These are phyloP conservation scores for Fusarium nodosum DNA, from an alignment of 2,329 filamentous ascomycete species.

Conservation along the genomic window DNA sequence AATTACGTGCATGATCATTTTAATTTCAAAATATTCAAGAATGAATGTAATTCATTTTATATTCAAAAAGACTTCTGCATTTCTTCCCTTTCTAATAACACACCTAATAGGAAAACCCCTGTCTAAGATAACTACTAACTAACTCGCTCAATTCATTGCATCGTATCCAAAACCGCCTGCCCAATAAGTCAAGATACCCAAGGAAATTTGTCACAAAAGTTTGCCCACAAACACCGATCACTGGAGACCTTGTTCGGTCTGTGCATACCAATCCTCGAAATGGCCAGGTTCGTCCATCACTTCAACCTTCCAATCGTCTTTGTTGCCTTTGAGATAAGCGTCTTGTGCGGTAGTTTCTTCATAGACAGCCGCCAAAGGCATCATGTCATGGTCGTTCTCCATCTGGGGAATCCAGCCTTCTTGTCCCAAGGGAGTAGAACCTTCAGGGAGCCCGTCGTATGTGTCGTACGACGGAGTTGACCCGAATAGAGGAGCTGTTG, in stretches of 20 bases:
- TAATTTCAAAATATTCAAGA: background rate
- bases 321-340: conserved; percentile 52
- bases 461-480: conserved; percentile 17
- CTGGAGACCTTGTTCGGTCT: conserved; percentile 46
- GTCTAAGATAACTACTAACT: conserved; percentile 28
- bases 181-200: conserved; percentile 17
- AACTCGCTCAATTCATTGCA: conserved; percentile 26
- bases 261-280: conserved; percentile 53
- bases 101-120: conserved; percentile 19
- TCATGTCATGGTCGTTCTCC: conserved; percentile 24
- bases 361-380: conserved; percentile 26
- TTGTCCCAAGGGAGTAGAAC: conserved; percentile 22
- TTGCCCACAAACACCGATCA: conserved; percentile 14
- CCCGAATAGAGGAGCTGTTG: conserved; percentile 21
- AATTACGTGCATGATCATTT: background rate
- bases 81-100: conserved; percentile 9
- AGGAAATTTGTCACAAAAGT: conserved; percentile 21
- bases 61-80: background rate
- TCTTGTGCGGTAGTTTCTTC: conserved; percentile 43
- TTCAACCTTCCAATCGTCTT: conserved; percentile 55
- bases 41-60: background rate
- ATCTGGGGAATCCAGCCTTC: conserved; percentile 30
- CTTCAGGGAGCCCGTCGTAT: conserved; percentile 29
- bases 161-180: conserved; percentile 19
- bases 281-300: conserved; percentile 51